Conservation (phyloP, 768 basidiomycete species). For the Saitozyma podzolica region DNA sequence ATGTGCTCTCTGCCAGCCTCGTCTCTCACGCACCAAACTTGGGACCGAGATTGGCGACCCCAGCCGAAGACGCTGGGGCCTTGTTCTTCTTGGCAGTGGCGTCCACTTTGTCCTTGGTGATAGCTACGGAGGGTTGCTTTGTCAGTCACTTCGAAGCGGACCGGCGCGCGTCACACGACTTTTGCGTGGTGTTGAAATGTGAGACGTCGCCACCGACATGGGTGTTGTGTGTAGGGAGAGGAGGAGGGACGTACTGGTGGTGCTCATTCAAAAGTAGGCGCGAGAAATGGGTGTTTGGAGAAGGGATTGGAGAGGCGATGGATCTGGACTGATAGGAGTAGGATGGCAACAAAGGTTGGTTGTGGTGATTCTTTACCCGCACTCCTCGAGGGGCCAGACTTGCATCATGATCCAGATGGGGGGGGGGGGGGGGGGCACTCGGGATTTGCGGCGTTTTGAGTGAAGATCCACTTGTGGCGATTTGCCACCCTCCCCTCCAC, state of each 20-base stretch:
- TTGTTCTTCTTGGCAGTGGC: constrained; percentile 42
- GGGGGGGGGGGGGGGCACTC: too few relatives aligned
- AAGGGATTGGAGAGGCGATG: background rate
- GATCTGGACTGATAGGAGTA: constrained; percentile 9
- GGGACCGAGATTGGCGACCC: constrained; percentile 45
- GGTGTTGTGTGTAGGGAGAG: background rate
- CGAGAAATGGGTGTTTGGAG: constrained; percentile 1
- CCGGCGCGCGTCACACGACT: too few relatives aligned
- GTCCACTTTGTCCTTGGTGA: constrained; percentile 40
- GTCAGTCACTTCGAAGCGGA: too few relatives aligned
- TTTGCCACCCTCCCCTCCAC: constrained; percentile 1
- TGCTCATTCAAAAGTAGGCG: constrained; percentile 48
- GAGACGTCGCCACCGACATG: too few relatives aligned
- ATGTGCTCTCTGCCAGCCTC: too few relatives aligned
- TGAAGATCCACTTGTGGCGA: constrained; percentile 9
- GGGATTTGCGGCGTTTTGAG: background rate
- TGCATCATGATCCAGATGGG: background rate
- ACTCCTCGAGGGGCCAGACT: too few relatives aligned
- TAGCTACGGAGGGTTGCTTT: constrained; percentile 3
- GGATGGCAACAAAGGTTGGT: constrained; percentile 1
- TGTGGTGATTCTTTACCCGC: constrained; percentile 1
- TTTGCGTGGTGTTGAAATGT: too few relatives aligned
- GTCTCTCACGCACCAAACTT: constrained; percentile 34
- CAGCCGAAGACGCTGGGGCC: constrained; percentile 26
- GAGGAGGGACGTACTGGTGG: constrained; percentile 44